Percentiles rank a stretch among this genome's conserved stretches.
Conservation (phyloP, 2,329 filamentous ascomycete species). For the Curvularia verruculosa region DNA sequence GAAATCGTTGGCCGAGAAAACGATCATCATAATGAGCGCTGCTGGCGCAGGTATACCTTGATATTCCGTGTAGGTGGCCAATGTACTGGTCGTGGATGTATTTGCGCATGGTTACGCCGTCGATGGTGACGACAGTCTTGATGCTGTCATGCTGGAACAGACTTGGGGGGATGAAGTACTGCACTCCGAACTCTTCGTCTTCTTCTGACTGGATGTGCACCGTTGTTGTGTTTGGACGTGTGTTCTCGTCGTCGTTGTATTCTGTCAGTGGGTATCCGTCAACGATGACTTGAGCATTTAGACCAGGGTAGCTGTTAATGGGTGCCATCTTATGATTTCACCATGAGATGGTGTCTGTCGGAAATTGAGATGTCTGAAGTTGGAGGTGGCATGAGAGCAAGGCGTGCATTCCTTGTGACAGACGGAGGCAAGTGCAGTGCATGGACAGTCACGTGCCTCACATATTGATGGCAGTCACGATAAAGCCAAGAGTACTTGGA, state of each 20-base stretch:
- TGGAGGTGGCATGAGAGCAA: not conserved
- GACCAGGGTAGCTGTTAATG: constrained; percentile 6
- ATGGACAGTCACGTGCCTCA: constrained; percentile 1
- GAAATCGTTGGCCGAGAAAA: constrained; percentile 7
- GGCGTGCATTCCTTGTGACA: not conserved
- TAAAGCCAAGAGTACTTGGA: not conserved
- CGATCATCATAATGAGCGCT: not conserved
- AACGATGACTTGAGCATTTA: constrained; percentile 19
- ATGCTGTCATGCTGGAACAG: constrained; percentile 9
- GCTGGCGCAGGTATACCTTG: not conserved
- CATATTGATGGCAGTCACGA: constrained; percentile 1
- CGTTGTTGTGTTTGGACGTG: not conserved
- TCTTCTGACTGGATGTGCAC: constrained; percentile 14
- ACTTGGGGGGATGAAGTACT: constrained; percentile 6
- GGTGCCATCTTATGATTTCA: constrained; percentile 16
- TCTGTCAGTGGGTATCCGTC: constrained; percentile 11
- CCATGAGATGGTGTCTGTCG: not conserved
- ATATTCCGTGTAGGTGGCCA: not conserved
- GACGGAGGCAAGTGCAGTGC: not conserved
- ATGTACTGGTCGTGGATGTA: not conserved
- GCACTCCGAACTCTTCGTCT: constrained; percentile 11
- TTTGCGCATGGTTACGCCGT: constrained; percentile 12
- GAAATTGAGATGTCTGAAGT: not conserved
- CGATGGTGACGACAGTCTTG: constrained; percentile 9
- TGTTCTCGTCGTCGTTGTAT: constrained; percentile 12